These are phyloP conservation scores for Danielia reshetovae DNA, from an alignment of 805 yeast species.

Conservation along the genomic window DNA sequence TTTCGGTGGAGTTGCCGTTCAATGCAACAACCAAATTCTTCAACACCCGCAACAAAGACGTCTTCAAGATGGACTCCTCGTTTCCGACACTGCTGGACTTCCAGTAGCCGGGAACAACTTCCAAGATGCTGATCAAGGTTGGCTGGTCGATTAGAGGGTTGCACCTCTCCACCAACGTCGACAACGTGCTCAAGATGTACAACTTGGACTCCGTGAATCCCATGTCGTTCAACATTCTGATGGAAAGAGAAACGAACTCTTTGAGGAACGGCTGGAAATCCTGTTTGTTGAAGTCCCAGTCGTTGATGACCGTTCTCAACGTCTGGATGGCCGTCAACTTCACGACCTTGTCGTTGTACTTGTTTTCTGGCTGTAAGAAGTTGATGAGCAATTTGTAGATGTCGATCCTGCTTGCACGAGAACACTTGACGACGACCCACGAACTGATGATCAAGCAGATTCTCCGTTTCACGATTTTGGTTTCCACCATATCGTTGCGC, in stretches of 20 bases:
- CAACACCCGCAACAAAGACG: slow-evolving; percentile 47
- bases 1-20: slow-evolving; percentile 45
- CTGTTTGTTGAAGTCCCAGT: slow-evolving; percentile 76
- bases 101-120: slow-evolving; percentile 73
- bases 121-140: slow-evolving; percentile 48
- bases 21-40: slow-evolving; percentile 54
- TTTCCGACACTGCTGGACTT: slow-evolving; percentile 39
- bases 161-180: slow-evolving; percentile 59
- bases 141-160: slow-evolving; percentile 56
- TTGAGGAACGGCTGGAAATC: slow-evolving; percentile 65
- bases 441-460: slow-evolving; percentile 72
- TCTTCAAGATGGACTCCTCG: slow-evolving; percentile 36
- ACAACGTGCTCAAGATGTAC: slow-evolving; percentile 64
- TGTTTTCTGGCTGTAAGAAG: slow-evolving; percentile 44
- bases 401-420: slow-evolving; percentile 50
- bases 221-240: slow-evolving; percentile 48
- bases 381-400: slow-evolving; percentile 56
- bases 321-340: slow-evolving; percentile 70
- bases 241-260: slow-evolving; percentile 44
- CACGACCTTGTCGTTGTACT: slow-evolving; percentile 73
- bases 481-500: slow-evolving; percentile 42
- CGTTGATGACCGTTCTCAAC: slow-evolving; percentile 66
- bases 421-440: slow-evolving; percentile 71
- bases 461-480: slow-evolving; percentile 68
- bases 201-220: slow-evolving; percentile 71